Evolutionary conservation across 1,139 yeast genomes (phyloP), one percentile per base, ranked within the genome.

Genomic region (Taphrina deformans): DNA sequence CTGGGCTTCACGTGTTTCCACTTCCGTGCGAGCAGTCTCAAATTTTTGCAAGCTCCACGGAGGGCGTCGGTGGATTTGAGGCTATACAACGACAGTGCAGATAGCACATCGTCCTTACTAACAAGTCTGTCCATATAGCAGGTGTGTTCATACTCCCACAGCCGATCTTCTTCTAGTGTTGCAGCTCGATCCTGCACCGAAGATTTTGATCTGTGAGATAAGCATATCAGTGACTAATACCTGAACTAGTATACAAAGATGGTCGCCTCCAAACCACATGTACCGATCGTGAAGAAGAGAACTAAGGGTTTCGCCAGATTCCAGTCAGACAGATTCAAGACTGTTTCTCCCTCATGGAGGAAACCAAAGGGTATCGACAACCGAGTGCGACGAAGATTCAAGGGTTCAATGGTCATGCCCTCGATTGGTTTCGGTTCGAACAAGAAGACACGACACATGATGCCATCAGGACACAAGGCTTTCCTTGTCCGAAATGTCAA

Each of bases 331-430:
- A 91, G 97, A 84, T 93, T 90, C 85, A 86, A 86, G 86, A 92
- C 99, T 83, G 97, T 93, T 75, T 84, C 91, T 78, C 97, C 90
- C 84, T 88, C 87, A 87, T 95, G 99, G 99, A 93, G 99, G 90
- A 93, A 93, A 85, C 99, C 95, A 85, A 93, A 92, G 90, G 99
- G 99, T 93, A 95, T 95, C 79, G 99, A 95, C 86, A 92, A 97
- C 77, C 87, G 92, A 84, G 97, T 92, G 81, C 70, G 70, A 35
- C 92, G 98, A 87, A 90, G 98, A 86, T 95, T 93, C 96, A 90
- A 98, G 88, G 99, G 99, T 79, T 88, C 95, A 83, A 89, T 93
- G 79, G 85, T 93, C 78, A 96, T 92, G 87, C 99, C 99, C 85
- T 92, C 89, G 85, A 92, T 95, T 78, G 99, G 99, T 85, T 95